Evolutionary conservation across 257 asterid species (phyloP).

Genomic region (Ilex aquifolium): DNA sequence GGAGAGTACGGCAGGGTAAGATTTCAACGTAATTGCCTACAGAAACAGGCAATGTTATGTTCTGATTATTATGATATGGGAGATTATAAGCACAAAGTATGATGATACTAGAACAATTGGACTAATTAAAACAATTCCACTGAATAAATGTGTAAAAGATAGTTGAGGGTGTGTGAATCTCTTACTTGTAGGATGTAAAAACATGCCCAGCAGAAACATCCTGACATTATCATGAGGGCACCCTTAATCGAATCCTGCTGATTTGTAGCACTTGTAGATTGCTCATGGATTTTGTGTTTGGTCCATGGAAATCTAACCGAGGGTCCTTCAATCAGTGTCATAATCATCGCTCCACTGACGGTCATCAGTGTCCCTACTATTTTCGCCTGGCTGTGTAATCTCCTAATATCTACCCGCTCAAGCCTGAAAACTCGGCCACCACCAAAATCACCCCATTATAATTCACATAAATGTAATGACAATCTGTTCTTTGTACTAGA

Average conservation of each 20-base stretch:
- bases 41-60: not conserved
- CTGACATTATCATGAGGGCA: conserved; percentile 41
- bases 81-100: too few species aligned
- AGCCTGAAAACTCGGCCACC: conserved; percentile 26
- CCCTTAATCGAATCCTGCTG: conserved; percentile 40
- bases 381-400: conserved; percentile 47
- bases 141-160: too few species aligned
- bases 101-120: too few species aligned
- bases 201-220: conserved; percentile 40
- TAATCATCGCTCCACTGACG: conserved; percentile 68
- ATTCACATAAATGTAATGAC: too few species aligned
- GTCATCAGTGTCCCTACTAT: conserved; percentile 57
- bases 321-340: conserved; percentile 51
- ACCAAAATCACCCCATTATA: not conserved
- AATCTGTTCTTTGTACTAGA: too few species aligned
- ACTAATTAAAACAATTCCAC: too few species aligned
- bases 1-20: conserved; percentile 60
- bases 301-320: conserved; percentile 58
- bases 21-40: conserved; percentile 45
- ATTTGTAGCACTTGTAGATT: conserved; percentile 1
- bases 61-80: too few species aligned
- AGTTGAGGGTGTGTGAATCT: not conserved
- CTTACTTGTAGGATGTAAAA: conserved; percentile 62
- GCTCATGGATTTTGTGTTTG: conserved; percentile 18
- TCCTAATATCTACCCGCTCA: conserved; percentile 50